Evolutionary conservation across 169 alveolate genomes (phyloP).

Genomic region (Perkinsus olseni): DNA sequence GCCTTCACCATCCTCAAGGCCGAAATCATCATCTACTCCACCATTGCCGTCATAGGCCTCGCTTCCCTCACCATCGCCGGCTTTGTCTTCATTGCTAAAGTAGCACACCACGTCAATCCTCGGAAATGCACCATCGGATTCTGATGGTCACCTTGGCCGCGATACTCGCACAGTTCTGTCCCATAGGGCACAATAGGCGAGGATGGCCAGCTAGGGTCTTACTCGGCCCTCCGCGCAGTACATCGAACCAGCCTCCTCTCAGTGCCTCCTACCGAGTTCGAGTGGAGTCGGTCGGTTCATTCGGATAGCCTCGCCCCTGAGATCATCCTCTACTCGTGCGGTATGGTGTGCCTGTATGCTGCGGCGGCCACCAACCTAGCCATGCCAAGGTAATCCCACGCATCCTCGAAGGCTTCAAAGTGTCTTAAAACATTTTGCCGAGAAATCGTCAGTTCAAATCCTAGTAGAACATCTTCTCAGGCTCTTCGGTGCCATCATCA

Average conservation of each 20-base stretch:
- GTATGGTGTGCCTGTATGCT: background rate
- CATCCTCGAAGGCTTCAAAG: too few species aligned
- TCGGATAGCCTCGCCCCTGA: background rate
- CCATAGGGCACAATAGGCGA: too few species aligned
- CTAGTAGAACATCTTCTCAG: background rate
- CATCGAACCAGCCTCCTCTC: background rate
- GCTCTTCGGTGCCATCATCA: background rate
- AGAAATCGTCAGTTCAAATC: too few species aligned
- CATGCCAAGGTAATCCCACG: background rate
- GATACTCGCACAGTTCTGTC: background rate
- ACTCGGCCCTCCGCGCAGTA: too few species aligned
- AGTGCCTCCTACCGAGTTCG: background rate
- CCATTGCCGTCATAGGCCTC: background rate
- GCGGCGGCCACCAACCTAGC: background rate
- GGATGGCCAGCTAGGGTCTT: too few species aligned
- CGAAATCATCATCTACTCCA: background rate
- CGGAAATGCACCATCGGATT: background rate
- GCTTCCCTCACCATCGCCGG: background rate
- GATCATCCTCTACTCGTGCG: background rate
- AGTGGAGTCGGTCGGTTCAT: background rate
- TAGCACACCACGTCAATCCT: background rate
- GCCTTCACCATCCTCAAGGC: background rate
- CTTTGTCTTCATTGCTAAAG: background rate
- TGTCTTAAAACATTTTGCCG: too few species aligned
- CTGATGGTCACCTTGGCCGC: background rate